Evolutionary conservation across 345 rosid species (phyloP).

Genomic region (Psidium guajava): DNA sequence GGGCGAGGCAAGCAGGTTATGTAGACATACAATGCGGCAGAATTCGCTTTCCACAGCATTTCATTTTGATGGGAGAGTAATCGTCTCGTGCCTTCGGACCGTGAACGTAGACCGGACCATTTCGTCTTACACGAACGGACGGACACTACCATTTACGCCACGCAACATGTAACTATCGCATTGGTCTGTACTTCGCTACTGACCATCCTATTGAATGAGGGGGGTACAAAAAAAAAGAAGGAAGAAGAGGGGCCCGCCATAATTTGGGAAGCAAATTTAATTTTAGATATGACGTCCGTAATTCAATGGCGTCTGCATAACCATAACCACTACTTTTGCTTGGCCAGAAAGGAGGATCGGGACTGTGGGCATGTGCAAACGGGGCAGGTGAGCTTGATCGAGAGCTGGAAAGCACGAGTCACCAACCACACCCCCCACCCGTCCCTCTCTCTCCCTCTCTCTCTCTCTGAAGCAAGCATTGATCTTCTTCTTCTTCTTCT

Average conservation of each 20-base stretch:
- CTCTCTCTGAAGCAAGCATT: no score
- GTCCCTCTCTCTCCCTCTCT: background rate
- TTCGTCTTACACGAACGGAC: background rate
- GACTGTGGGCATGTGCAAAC: no score
- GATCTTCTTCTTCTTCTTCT: background rate
- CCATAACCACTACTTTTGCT: background rate
- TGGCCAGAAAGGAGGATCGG: background rate
- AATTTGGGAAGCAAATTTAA: background rate
- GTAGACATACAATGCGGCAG: accelerated
- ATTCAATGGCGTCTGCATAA: background rate
- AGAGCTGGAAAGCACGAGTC: background rate
- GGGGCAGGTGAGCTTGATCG: background rate
- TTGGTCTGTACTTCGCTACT: background rate
- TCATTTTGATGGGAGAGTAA: background rate
- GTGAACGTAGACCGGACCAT: background rate
- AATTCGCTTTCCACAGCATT: background rate
- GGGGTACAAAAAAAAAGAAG: no score
- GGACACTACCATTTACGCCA: background rate
- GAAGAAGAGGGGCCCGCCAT: background rate
- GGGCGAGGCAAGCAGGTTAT: background rate
- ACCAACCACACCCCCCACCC: background rate
- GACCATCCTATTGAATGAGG: background rate
- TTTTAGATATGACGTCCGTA: background rate
- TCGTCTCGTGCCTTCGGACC: background rate
- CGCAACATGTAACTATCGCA: background rate